A percentile compares a stretch with the other conserved stretches of the same genome.
phyloP scores from a whole-genome alignment of 164 flowering plant genomes.

The Cinnamomum chago region DNA sequence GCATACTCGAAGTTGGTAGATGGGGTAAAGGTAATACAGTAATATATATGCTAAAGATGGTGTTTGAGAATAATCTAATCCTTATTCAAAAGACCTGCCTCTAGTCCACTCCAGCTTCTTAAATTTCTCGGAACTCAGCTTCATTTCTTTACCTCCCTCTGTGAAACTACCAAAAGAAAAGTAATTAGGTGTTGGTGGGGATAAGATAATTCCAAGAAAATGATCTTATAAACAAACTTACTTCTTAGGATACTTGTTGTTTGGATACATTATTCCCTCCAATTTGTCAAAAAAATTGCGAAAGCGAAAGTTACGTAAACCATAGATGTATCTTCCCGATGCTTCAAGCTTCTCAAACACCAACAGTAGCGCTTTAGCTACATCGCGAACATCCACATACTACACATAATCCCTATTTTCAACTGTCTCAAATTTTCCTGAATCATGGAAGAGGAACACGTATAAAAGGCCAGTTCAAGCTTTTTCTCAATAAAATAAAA shows the following conservation, averaged over 20 bases:
- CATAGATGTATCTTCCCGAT: constrained; percentile 29
- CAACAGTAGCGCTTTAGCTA: constrained; percentile 41
- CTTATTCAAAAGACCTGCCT: constrained; percentile 26
- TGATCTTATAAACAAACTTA: background rate
- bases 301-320: background rate
- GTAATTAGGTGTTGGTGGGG: background rate
- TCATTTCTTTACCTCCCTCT: background rate
- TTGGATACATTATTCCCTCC: constrained; percentile 15
- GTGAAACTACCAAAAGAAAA: background rate
- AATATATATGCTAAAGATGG: no score
- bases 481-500: background rate
- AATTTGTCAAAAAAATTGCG: constrained; percentile 7
- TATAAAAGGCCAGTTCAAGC: background rate
- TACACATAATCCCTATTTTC: constrained; percentile 11
- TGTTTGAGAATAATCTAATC: background rate
- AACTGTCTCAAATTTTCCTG: constrained; percentile 30
- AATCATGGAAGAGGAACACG: background rate
- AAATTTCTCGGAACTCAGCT: constrained; percentile 26
- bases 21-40: no score
- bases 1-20: no score
- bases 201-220: background rate
- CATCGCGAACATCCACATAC: constrained; percentile 48
- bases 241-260: constrained; percentile 13
- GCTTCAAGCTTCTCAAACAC: constrained; percentile 43
- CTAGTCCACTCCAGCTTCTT: constrained; percentile 44